Evolutionary conservation across 495 filamentous ascomycete genomes (phyloP), one percentile per base, ranked within the genome.

Genomic region (Hypoxylon crocopeplum): DNA sequence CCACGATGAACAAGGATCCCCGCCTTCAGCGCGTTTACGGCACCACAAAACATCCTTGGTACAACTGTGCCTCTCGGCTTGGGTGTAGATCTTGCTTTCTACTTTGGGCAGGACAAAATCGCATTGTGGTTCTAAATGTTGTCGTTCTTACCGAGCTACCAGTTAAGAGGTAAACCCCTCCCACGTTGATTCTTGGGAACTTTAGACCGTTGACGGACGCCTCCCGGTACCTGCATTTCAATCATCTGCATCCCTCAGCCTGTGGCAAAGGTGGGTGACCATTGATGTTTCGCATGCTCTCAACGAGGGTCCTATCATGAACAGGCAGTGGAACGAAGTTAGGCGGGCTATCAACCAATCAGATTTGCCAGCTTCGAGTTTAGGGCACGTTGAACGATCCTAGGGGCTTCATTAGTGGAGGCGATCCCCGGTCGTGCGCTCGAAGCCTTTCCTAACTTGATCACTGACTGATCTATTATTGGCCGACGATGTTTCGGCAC

Each of bases 1-100:
- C 53, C 60, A 64, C 48, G 60, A 46, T 6, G 48, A n/a, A 57
- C 60, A 54, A 30, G 60, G 59, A 36, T 48, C 48, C 42, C 55
- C 32, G 22, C 38, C 30, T 5, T 15, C 13, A 12, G 15, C 19
- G 24, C 22, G 20, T 15, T 2, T 8, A 11, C 21, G 7, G 20
- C 21, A 30, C 36, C 19, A 19, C 8, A 50, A 16, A 34, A n/a
- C 46, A 41, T 49, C 30, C 21, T 11, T 38, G 25, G n/a, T n/a
- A n/a, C n/a, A n/a, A n/a, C n/a, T n/a, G n/a, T n/a, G 5, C 25
- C 5, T 29, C 25, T 29, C 5, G 25, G 10, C 10, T 29, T 29
- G 32, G 5, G 12, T 7, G 21, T 21, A 34, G 34, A 45, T 38
- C 38, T 54, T 24, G 17, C 19, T 25, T 63, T 63, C 59, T 44